Evolutionary conservation across 2,329 filamentous ascomycete genomes (phyloP).

Genomic region (Colletotrichum magnum): DNA sequence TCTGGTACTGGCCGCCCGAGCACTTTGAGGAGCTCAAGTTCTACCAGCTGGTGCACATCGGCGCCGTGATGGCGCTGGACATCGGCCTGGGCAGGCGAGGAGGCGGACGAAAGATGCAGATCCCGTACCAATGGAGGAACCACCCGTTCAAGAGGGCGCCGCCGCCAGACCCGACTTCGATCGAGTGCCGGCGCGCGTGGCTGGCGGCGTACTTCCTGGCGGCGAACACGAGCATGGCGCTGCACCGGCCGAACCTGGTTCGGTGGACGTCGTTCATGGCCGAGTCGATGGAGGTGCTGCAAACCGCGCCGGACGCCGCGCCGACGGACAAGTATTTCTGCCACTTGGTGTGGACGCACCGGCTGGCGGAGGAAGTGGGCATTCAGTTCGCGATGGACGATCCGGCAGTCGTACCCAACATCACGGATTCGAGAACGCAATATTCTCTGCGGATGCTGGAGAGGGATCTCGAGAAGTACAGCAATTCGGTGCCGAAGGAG

Average conservation of each 20-base stretch:
- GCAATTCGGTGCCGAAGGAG: conserved; percentile 65
- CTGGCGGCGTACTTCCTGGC: conserved; percentile 72
- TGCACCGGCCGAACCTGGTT: conserved; percentile 73
- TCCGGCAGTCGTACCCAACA: conserved; percentile 64
- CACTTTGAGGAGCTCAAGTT: conserved; percentile 90
- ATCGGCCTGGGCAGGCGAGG: conserved; percentile 78
- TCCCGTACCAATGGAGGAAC: conserved; percentile 54
- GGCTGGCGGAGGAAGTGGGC: conserved; percentile 77
- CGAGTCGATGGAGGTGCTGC: conserved; percentile 70
- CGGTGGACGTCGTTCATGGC: conserved; percentile 73
- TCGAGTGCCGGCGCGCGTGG: conserved; percentile 72
- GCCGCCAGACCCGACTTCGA: conserved; percentile 65
- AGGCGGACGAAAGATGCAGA: conserved; percentile 18
- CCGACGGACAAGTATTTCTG: conserved; percentile 71
- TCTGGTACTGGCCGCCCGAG: conserved; percentile 90
- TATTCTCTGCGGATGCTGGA: conserved; percentile 76
- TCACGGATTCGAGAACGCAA: conserved; percentile 75
- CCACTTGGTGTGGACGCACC: conserved; percentile 72
- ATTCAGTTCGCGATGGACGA: conserved; percentile 79
- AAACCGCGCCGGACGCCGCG: conserved; percentile 67
- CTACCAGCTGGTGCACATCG: conserved; percentile 87
- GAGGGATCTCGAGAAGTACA: conserved; percentile 73
- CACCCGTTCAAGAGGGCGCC: conserved; percentile 58
- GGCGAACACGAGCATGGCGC: conserved; percentile 71
- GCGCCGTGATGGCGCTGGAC: conserved; percentile 86